phyloP scores from a whole-genome alignment of 2,329 filamentous ascomycete species.

The Botryotinia calthae region DNA sequence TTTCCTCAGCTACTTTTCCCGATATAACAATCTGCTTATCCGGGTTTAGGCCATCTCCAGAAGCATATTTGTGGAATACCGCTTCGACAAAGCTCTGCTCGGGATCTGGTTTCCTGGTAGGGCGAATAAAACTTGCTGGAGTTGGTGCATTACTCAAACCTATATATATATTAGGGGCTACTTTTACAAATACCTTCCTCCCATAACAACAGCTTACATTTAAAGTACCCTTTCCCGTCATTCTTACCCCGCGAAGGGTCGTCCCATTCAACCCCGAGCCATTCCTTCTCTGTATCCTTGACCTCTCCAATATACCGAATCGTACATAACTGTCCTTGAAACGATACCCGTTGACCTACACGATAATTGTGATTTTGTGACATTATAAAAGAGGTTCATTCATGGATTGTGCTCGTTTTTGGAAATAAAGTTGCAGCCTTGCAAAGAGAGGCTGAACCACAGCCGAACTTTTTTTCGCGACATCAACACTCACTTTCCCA shows the following conservation, averaged over 20 bases:
- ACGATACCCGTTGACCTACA: constrained; percentile 76
- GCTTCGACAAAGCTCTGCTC: constrained; percentile 75
- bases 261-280: constrained; percentile 98
- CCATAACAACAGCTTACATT: constrained; percentile 55
- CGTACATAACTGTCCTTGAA: constrained; percentile 74
- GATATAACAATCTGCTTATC: constrained; percentile 63
- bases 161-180: constrained; percentile 36
- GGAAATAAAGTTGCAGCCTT: constrained; percentile 21
- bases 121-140: constrained; percentile 83
- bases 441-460: constrained; percentile 31
- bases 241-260: constrained; percentile 84
- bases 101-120: constrained; percentile 65
- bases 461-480: constrained; percentile 26
- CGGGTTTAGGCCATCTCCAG: constrained; percentile 45
- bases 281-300: constrained; percentile 62
- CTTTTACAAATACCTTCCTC: not conserved
- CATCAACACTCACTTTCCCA: constrained; percentile 17
- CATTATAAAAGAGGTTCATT: constrained; percentile 29
- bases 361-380: constrained; percentile 36
- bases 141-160: constrained; percentile 62
- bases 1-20: constrained; percentile 84
- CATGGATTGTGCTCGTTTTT: constrained; percentile 15
- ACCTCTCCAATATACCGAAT: constrained; percentile 80
- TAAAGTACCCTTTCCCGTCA: constrained; percentile 81
- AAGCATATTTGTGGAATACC: constrained; percentile 79